phyloP scores from a whole-genome alignment of 768 basidiomycete genomes.

The Suillus placidus region DNA sequence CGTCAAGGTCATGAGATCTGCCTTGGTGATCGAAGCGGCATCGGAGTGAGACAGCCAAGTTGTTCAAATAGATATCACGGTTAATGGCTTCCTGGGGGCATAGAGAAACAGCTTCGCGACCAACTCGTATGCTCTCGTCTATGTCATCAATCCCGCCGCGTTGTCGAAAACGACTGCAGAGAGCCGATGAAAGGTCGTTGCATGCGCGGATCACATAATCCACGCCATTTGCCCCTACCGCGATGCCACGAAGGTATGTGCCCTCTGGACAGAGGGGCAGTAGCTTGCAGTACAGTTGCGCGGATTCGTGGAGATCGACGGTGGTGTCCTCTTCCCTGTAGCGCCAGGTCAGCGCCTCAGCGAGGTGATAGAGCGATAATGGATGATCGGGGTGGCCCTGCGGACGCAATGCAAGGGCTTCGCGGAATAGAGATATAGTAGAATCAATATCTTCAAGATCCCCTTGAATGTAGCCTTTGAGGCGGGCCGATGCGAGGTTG shows the following conservation, averaged over 20 bases:
- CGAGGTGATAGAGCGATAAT: too few relatives aligned
- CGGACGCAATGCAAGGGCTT: too few relatives aligned
- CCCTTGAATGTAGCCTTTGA: too few relatives aligned
- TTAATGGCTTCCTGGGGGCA: fast-evolving
- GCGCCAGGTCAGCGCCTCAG: too few relatives aligned
- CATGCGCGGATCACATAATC: neutral
- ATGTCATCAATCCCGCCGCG: neutral
- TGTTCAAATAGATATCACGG: fast-evolving
- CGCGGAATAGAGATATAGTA: too few relatives aligned
- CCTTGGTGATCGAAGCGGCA: neutral
- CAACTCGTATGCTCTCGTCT: neutral
- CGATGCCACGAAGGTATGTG: neutral
- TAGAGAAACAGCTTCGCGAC: neutral
- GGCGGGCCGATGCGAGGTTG: too few relatives aligned
- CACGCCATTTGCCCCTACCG: neutral
- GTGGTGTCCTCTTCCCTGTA: neutral
- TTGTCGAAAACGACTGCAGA: neutral
- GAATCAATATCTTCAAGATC: too few relatives aligned
- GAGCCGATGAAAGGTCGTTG: too few relatives aligned
- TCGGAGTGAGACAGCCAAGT: neutral
- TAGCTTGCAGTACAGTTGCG: neutral
- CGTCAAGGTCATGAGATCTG: neutral
- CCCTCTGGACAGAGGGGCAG: neutral
- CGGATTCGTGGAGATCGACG: neutral
- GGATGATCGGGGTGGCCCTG: too few relatives aligned